A percentile compares a stretch with the other conserved stretches of the same genome.
These are phyloP conservation scores for Neonectria faginata DNA, from an alignment of 2,329 filamentous ascomycete species.

Conservation along the genomic window DNA sequence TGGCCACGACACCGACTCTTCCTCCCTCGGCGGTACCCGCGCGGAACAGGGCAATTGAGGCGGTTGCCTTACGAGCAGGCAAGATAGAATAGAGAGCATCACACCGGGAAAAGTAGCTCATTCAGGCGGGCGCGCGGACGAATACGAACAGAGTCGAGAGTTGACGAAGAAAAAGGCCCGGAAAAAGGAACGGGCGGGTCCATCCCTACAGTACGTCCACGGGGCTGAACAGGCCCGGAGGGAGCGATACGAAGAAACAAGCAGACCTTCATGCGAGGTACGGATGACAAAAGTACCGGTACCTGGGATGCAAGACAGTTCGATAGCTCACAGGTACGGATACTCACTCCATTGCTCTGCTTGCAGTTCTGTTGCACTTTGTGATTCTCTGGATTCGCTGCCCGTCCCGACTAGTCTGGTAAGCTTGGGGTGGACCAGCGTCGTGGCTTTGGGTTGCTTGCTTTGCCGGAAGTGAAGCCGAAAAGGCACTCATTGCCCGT, in stretches of 20 bases:
- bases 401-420: constrained; percentile 3
- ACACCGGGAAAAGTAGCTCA: constrained; percentile 17
- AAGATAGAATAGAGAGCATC: constrained; percentile 3
- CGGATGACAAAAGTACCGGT: constrained; percentile 41
- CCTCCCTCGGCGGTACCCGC: constrained; percentile 10
- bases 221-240: constrained; percentile 16
- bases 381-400: constrained; percentile 25
- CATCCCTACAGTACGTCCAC: constrained; percentile 10
- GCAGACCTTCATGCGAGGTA: constrained; percentile 43
- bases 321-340: constrained; percentile 29
- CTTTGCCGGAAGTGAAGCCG: constrained; percentile 13
- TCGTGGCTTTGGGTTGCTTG: constrained; percentile 16
- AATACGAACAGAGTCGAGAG: constrained; percentile 25
- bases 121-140: constrained; percentile 17
- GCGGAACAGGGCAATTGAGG: neutral
- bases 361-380: constrained; percentile 27
- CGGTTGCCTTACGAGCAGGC: constrained; percentile 7
- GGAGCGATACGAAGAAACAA: constrained; percentile 42
- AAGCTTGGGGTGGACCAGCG: neutral
- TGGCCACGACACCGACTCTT: constrained; percentile 22
- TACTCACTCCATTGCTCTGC: constrained; percentile 28
- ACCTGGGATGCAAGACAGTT: constrained; percentile 32
- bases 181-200: constrained; percentile 28
- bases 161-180: constrained; percentile 18
- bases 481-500: neutral